These are phyloP conservation scores for Vaccinium macrocarpon DNA, from an alignment of 148 eudicot species.

Conservation along the genomic window DNA sequence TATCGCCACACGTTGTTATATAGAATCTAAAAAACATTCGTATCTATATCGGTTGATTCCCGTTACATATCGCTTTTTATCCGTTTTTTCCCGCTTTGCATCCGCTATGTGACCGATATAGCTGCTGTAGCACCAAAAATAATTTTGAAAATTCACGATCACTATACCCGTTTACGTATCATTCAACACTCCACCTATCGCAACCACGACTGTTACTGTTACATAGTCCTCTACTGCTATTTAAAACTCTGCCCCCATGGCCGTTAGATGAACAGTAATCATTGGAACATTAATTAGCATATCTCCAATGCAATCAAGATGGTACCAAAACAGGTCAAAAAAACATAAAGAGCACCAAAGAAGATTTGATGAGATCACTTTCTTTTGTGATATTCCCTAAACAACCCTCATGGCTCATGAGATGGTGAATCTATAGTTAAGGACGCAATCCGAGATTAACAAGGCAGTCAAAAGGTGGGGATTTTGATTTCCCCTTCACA, in stretches of 20 bases:
- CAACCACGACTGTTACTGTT: too few species aligned
- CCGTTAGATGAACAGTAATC: neutral
- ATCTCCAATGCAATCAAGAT: neutral
- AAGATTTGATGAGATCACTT: constrained; percentile 5
- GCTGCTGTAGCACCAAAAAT: too few species aligned
- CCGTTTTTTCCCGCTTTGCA: too few species aligned
- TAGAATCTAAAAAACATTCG: too few species aligned
- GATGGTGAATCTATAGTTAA: neutral
- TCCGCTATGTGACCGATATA: too few species aligned
- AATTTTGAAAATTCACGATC: too few species aligned
- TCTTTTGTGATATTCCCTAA: neutral
- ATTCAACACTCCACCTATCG: too few species aligned
- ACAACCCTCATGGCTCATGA: neutral
- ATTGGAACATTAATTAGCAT: neutral
- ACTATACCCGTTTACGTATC: too few species aligned
- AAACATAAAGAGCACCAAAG: neutral
- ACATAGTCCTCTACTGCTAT: too few species aligned
- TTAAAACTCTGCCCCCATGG: neutral
- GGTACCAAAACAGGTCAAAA: neutral
- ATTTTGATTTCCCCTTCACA: neutral
- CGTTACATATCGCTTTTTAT: too few species aligned
- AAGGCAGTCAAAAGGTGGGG: neutral
- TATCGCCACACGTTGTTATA: too few species aligned
- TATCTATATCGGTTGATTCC: too few species aligned
- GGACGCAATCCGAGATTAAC: neutral